Conservation (phyloP, 2,329 filamentous ascomycete genomes). For the Huntiella decipiens region DNA sequence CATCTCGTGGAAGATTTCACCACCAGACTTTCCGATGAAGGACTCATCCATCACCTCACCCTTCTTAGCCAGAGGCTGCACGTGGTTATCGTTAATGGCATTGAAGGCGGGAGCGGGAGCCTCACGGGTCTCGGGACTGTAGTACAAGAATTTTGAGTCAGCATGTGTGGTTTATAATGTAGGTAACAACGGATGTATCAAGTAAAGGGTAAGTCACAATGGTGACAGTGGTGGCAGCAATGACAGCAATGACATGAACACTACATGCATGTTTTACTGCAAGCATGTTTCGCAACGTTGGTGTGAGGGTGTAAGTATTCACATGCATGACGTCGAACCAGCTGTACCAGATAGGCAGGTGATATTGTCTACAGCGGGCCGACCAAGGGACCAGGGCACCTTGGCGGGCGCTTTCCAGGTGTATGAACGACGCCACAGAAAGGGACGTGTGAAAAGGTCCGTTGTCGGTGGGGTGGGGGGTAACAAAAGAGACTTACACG, state of each 20-base stretch:
- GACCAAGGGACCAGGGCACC: background rate
- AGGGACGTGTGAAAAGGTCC: background rate
- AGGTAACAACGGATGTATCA: background rate
- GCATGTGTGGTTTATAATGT: background rate
- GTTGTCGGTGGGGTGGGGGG: background rate
- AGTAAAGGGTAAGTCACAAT: background rate
- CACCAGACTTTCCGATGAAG: constrained; percentile 87
- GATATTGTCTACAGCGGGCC: constrained; percentile 1
- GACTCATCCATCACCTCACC: constrained; percentile 58
- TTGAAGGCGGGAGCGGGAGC: constrained; percentile 46
- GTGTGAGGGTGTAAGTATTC: background rate
- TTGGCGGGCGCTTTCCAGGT: too few relatives aligned
- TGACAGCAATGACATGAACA: too few relatives aligned
- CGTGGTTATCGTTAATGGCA: constrained; percentile 33
- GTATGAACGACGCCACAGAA: too few relatives aligned
- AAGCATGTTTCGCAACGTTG: background rate
- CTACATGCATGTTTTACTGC: too few relatives aligned
- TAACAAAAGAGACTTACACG: constrained; percentile 9
- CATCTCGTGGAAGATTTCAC: constrained; percentile 98
- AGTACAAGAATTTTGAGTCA: constrained; percentile 7
- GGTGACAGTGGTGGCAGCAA: too few relatives aligned
- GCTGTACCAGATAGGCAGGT: constrained; percentile 3
- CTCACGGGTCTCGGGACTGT: constrained; percentile 32
- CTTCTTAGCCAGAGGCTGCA: constrained; percentile 46
- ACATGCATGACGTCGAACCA: too few relatives aligned